Evolutionary conservation across 2,329 filamentous ascomycete genomes (phyloP), one percentile per base, ranked within the genome.

Genomic region (Graphilbum sp.): DNA sequence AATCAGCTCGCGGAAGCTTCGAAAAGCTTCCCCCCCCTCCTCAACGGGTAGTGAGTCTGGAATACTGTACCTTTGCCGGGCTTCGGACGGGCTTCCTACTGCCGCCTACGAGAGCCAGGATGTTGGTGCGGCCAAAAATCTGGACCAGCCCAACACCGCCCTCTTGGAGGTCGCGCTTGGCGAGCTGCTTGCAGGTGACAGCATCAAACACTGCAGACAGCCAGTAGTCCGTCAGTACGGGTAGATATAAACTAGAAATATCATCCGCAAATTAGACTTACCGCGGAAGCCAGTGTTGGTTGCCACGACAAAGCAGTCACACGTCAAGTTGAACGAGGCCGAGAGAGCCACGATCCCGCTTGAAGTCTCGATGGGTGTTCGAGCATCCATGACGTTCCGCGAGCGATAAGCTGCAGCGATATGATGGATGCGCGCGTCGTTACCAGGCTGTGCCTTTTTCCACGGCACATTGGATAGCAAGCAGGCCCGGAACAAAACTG

Each of bases 91-190:
- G 85, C 42, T 77, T 75, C 49, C 72, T 80, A 35, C 90, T 86
- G 48, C 88, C 88, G 45, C 87, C 87, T 39, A 95, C 85, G 10
- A 96, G 69, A 21, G 84, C 88, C 27, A 95, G 67, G 55, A 87
- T 93, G 59, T 88, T 87, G 38, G 83, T 77, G 47, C 76, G 80
- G 33, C 81, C 82, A 54, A 94, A 76, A 82, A 94, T 90, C 56
- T 86, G 79, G 20, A 79, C 82, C 31, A 84, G 66, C 31, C 80
- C 83, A 45, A 94, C 75, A 34, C 86, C 85, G 32, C 45, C 45
- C 16, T 79, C 83, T 54, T 81, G 82, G 61, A 86, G 84, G 49
- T 82, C 78, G 79, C 44, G 58, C 15, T 61, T 61, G 15, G 64
- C 68, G 47, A 80, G 77, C 36, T 82, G 63, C 43, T 80, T 69